Evolutionary conservation across 2,329 filamentous ascomycete species (phyloP).

Genomic region (Alternaria rosae): DNA sequence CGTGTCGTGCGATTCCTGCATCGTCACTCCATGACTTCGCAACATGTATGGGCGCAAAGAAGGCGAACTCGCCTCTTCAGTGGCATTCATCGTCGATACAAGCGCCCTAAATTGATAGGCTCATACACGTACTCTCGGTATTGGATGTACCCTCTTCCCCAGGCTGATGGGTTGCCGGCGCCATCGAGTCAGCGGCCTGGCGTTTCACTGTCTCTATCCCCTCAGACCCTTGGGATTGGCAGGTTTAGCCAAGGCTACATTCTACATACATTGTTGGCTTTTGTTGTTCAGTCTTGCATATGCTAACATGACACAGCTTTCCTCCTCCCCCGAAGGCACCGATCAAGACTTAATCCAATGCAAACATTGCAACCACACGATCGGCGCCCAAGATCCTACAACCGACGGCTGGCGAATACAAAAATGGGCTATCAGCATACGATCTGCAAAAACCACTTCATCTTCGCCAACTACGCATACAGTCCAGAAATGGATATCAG

Average conservation of each 20-base stretch:
- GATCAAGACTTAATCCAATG: conserved; percentile 41
- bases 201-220: conserved; percentile 43
- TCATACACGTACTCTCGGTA: conserved; percentile 34
- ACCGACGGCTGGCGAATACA: conserved; percentile 58
- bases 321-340: conserved; percentile 8
- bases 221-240: conserved; percentile 42
- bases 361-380: conserved; percentile 45
- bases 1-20: neutral
- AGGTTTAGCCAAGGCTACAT: conserved; percentile 47
- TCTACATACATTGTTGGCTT: neutral
- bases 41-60: conserved; percentile 59
- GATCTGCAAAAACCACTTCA: conserved; percentile 7
- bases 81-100: conserved; percentile 66
- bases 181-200: conserved; percentile 38
- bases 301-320: conserved; percentile 22
- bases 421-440: conserved; percentile 56
- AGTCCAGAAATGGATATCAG: conserved; percentile 58
- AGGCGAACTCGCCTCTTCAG: conserved; percentile 58
- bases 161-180: conserved; percentile 39
- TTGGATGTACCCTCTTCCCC: conserved; percentile 38
- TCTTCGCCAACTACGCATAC: conserved; percentile 27
- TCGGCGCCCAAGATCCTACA: conserved; percentile 53
- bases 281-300: neutral
- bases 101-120: conserved; percentile 60
- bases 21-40: neutral